Percentiles rank a stretch among this genome's conserved stretches.
Conservation (phyloP, 2,329 filamentous ascomycete species). For the Stagonosporopsis rhizophila region DNA sequence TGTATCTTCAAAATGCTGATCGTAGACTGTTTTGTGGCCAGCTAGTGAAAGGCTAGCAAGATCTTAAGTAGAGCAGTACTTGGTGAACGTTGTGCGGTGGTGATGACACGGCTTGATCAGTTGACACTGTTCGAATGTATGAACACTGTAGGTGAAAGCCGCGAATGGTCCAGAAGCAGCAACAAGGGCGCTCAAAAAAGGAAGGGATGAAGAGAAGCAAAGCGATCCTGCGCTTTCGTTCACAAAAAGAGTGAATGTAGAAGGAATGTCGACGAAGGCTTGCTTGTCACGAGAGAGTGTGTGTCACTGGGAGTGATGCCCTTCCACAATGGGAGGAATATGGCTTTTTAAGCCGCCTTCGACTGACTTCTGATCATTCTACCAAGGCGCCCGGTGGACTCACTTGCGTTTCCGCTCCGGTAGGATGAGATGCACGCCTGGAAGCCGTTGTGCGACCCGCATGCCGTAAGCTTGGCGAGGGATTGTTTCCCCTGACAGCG, state of each 20-base stretch:
- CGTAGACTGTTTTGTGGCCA: conserved; percentile 13
- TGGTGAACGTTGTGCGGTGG: conserved; percentile 14
- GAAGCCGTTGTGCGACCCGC: conserved; percentile 34
- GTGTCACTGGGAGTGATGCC: conserved; percentile 36
- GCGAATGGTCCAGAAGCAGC: conserved; percentile 17
- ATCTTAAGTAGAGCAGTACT: conserved; percentile 20
- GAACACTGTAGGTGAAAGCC: conserved; percentile 13
- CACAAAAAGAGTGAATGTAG: conserved; percentile 37
- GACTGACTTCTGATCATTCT: conserved; percentile 15
- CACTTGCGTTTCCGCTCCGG: conserved; percentile 26
- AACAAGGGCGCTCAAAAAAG: conserved; percentile 32
- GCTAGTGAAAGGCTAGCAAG: conserved; percentile 16
- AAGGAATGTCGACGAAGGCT: conserved; percentile 44
- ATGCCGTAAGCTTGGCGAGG: conserved; percentile 25
- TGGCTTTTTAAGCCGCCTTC: conserved; percentile 29
- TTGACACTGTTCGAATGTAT: conserved; percentile 26
- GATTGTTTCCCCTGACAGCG: conserved; percentile 26
- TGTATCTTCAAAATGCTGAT: conserved; percentile 17
- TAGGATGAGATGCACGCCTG: conserved; percentile 30
- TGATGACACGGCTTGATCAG: conserved; percentile 16
- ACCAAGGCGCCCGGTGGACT: conserved; percentile 22
- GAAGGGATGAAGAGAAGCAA: conserved; percentile 25
- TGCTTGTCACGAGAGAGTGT: conserved; percentile 39
- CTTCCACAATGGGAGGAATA: conserved; percentile 26
- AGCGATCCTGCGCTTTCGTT: conserved; percentile 42